Evolutionary conservation across 768 basidiomycete genomes (phyloP).

Genomic region (Tephrocybe sp.): DNA sequence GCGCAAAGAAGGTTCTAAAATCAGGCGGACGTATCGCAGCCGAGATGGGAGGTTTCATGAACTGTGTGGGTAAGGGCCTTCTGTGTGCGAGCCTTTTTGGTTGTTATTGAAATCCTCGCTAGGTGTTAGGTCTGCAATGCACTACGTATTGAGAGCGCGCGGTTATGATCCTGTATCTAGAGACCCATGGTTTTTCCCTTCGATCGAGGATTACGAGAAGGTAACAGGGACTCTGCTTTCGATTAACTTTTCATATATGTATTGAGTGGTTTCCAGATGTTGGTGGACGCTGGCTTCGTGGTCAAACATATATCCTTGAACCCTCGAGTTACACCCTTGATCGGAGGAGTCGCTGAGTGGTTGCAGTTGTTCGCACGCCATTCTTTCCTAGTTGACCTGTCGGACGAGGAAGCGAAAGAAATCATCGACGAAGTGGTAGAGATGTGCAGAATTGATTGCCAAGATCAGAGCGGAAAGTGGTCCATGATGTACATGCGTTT

Average conservation of each 20-base stretch:
- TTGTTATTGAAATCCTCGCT: slow-evolving; percentile 6
- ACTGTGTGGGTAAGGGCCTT: slow-evolving; percentile 54
- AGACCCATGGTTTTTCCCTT: slow-evolving; percentile 90
- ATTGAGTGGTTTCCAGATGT: slow-evolving; percentile 39
- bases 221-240: too few relatives aligned
- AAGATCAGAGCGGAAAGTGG: slow-evolving; percentile 63
- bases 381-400: slow-evolving; percentile 56
- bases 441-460: slow-evolving; percentile 53
- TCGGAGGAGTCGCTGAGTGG: slow-evolving; percentile 62
- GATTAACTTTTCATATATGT: too few relatives aligned
- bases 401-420: slow-evolving; percentile 51
- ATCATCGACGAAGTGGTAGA: slow-evolving; percentile 66
- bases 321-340: slow-evolving; percentile 55
- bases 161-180: slow-evolving; percentile 58
- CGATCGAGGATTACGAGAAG: slow-evolving; percentile 60
- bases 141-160: slow-evolving; percentile 47
- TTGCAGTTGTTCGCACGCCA: slow-evolving; percentile 62
- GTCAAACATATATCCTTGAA: slow-evolving; percentile 53
- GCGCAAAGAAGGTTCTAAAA: slow-evolving; percentile 62
- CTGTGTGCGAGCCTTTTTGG: neutral
- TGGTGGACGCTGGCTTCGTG: slow-evolving; percentile 57
- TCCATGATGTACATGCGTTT: slow-evolving; percentile 72
- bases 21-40: slow-evolving; percentile 70
- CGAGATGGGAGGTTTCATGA: slow-evolving; percentile 80
- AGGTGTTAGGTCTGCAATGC: slow-evolving; percentile 64